Evolutionary conservation across 2,329 filamentous ascomycete genomes (phyloP).

Genomic region (Bisporella sp.): DNA sequence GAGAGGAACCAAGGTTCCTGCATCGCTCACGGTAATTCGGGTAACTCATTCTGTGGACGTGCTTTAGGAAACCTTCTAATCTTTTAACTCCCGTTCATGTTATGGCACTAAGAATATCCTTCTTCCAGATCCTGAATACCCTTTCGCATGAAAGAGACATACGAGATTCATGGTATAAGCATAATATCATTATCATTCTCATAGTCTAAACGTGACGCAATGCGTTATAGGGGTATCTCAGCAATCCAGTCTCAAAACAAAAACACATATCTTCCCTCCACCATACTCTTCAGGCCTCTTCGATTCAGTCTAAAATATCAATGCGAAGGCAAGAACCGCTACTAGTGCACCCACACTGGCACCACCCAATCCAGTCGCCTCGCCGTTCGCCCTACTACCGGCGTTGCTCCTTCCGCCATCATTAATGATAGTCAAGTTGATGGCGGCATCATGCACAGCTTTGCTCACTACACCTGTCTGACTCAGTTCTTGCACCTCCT

Average conservation of each 20-base stretch:
- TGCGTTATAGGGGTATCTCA: neutral
- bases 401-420: conserved; percentile 7
- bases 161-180: too few species aligned
- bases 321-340: conserved; percentile 20
- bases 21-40: too few species aligned
- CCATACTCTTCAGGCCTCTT: neutral
- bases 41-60: too few species aligned
- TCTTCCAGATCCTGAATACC: too few species aligned
- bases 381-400: conserved; percentile 9
- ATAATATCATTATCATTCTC: neutral
- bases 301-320: conserved; percentile 16
- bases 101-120: too few species aligned
- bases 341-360: conserved; percentile 23
- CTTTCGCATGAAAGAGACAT: too few species aligned
- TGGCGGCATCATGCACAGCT: conserved; percentile 27
- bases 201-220: neutral
- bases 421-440: conserved; percentile 28
- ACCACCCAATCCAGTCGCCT: conserved; percentile 3
- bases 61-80: too few species aligned
- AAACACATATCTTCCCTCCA: neutral
- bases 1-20: too few species aligned
- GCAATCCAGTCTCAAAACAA: neutral
- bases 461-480: conserved; percentile 32
- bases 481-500: conserved; percentile 42
- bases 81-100: too few species aligned